Evolutionary conservation across 2,329 filamentous ascomycete species (phyloP).

Genomic region (Colletotrichum sp.): DNA sequence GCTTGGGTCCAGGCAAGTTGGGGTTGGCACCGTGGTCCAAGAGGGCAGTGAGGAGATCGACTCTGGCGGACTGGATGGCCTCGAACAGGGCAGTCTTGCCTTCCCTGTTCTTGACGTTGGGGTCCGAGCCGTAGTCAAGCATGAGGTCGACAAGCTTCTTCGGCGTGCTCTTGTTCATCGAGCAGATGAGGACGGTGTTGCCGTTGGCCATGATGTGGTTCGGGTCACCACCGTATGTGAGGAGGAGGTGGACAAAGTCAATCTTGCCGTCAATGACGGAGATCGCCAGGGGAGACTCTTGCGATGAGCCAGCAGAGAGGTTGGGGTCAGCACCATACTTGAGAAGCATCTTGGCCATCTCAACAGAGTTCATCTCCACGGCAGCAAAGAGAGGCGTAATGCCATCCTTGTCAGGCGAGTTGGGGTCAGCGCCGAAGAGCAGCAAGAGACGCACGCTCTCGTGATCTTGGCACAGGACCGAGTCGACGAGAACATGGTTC

Average conservation of each 20-base stretch:
- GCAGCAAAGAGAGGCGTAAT: constrained; percentile 56
- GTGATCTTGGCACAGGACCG: constrained; percentile 53
- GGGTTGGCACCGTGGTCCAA: constrained; percentile 66
- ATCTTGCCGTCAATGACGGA: constrained; percentile 57
- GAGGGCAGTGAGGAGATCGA: constrained; percentile 58
- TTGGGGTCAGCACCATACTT: constrained; percentile 70
- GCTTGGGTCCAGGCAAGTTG: constrained; percentile 72
- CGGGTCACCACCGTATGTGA: constrained; percentile 66
- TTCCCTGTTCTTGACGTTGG: constrained; percentile 63
- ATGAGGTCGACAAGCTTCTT: constrained; percentile 62
- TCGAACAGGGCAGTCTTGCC: constrained; percentile 69
- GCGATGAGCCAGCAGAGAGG: constrained; percentile 51
- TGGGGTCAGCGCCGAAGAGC: constrained; percentile 63
- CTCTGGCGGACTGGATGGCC: constrained; percentile 60
- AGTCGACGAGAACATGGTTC: constrained; percentile 56
- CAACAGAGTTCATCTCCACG: constrained; percentile 58
- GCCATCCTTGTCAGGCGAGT: constrained; percentile 52
- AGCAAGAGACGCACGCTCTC: constrained; percentile 62
- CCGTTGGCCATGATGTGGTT: constrained; percentile 59
- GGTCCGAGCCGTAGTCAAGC: constrained; percentile 63
- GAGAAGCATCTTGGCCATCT: constrained; percentile 63
- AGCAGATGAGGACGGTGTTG: constrained; percentile 64
- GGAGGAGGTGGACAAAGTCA: constrained; percentile 62
- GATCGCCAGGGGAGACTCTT: constrained; percentile 60
- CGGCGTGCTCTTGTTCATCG: constrained; percentile 64